Conservation (phyloP, 1,139 yeast species). For the Candida buenavistaensis region DNA sequence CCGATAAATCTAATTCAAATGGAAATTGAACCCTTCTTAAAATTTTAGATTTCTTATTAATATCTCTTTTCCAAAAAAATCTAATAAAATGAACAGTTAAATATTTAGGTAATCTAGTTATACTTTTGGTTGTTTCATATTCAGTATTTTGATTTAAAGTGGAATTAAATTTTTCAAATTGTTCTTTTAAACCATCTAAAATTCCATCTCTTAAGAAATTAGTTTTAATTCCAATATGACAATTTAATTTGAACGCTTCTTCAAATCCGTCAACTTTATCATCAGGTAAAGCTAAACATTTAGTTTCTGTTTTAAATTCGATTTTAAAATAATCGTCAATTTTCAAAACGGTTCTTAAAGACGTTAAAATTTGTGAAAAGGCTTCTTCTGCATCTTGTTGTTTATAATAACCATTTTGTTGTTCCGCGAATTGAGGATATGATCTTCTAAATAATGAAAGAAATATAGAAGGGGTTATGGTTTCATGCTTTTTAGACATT, state of each 20-base stretch:
- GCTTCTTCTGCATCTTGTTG: constrained; percentile 99
- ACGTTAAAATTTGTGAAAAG: constrained; percentile 71
- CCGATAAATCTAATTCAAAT: constrained; percentile 84
- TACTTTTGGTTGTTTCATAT: constrained; percentile 66
- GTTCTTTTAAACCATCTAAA: constrained; percentile 70
- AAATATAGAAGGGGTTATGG: constrained; percentile 62
- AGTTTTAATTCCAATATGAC: constrained; percentile 84
- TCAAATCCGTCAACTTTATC: constrained; percentile 45
- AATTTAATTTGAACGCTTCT: constrained; percentile 71
- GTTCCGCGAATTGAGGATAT: constrained; percentile 90
- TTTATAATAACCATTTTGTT: constrained; percentile 70
- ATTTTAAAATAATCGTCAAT: constrained; percentile 64
- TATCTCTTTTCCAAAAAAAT: constrained; percentile 93
- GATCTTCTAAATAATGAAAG: constrained; percentile 60
- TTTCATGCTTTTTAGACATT: constrained; percentile 48
- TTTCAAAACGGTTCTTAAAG: constrained; percentile 50
- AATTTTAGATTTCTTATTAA: constrained; percentile 87
- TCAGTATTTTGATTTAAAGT: constrained; percentile 66
- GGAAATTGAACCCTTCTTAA: constrained; percentile 94
- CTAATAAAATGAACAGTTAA: constrained; percentile 91
- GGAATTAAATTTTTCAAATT: constrained; percentile 75
- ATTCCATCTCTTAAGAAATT: constrained; percentile 90
- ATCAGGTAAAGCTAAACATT: constrained; percentile 58
- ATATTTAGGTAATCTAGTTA: constrained; percentile 82
- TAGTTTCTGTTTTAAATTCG: constrained; percentile 60